phyloP scores from a whole-genome alignment of 192 early-diverging fungal genomes.

The Piromyces sp. region DNA sequence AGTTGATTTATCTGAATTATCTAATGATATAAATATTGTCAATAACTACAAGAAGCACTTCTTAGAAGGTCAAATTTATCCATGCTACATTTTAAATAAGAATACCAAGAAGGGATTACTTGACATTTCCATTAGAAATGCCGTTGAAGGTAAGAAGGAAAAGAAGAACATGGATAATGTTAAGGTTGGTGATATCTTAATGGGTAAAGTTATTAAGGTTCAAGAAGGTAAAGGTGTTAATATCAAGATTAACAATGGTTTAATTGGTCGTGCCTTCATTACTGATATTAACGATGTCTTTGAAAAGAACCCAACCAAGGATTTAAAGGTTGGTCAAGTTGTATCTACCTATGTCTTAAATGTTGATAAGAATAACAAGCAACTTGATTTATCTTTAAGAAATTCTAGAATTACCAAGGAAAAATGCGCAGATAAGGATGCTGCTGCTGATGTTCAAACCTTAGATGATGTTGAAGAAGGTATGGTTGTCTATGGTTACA shows the following conservation, averaged over 20 bases:
- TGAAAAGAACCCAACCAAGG: conserved; percentile 10
- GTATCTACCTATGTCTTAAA: conserved; percentile 13
- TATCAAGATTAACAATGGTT: conserved; percentile 26
- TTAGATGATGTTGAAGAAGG: conserved; percentile 4
- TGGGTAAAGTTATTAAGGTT: conserved; percentile 33
- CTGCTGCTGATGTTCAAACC: conserved; percentile 27
- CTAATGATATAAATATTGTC: conserved; percentile 9
- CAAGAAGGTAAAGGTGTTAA: conserved; percentile 23
- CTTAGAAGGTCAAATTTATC: conserved; percentile 7
- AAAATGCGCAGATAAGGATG: conserved; percentile 4
- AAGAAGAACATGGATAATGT: conserved; percentile 19
- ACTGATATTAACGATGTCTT: conserved; percentile 38
- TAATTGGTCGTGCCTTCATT: conserved; percentile 39
- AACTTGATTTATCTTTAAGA: conserved; percentile 45
- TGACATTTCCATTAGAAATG: conserved; percentile 5
- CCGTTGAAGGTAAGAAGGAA: conserved; percentile 2
- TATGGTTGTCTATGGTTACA: conserved; percentile 21
- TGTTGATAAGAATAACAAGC: conserved; percentile 27
- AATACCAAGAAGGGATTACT: conserved; percentile 3
- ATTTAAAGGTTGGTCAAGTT: conserved; percentile 9
- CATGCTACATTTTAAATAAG: not conserved
- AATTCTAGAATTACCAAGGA: conserved; percentile 25
- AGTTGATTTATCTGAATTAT: conserved; percentile 10
- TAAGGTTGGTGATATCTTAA: conserved; percentile 28
- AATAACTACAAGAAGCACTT: conserved; percentile 11